These are phyloP conservation scores for Dichomitus squalens DNA, from an alignment of 1,284 basidiomycete genomes.

Conservation along the genomic window DNA sequence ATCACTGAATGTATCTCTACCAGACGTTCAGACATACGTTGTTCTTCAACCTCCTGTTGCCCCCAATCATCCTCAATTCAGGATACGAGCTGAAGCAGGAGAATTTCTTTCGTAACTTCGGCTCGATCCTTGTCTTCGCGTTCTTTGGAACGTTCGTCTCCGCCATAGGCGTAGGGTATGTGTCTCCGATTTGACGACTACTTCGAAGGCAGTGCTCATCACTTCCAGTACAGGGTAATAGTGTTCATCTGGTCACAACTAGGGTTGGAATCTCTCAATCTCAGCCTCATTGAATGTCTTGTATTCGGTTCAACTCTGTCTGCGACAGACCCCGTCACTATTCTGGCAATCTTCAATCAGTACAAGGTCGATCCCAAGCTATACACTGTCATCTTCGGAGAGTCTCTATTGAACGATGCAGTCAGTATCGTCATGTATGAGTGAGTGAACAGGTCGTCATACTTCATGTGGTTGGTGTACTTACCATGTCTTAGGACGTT, in stretches of 20 bases:
- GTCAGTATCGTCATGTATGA: constrained; percentile 99
- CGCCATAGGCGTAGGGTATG: constrained; percentile 93
- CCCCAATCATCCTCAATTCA: constrained; percentile 97
- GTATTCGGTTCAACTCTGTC: constrained; percentile 96
- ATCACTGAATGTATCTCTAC: neutral
- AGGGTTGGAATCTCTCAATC: constrained; percentile 82
- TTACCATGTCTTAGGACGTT: constrained; percentile 58
- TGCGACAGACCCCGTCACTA: constrained; percentile 98
- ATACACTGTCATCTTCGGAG: constrained; percentile 98
- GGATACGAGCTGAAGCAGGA: constrained; percentile 98
- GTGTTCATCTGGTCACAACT: constrained; percentile 95
- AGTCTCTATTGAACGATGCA: constrained; percentile 96
- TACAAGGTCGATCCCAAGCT: constrained; percentile 99
- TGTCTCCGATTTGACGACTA: constrained; percentile 13
- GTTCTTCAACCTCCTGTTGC: constrained; percentile 97
- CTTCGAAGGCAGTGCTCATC: constrained; percentile 37
- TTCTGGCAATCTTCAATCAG: constrained; percentile 98
- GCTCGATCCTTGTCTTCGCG: constrained; percentile 95
- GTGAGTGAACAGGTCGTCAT: constrained; percentile 59
- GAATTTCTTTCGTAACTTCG: constrained; percentile 98
- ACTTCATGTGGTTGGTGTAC: neutral
- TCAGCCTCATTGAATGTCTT: constrained; percentile 89
- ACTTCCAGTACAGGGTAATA: constrained; percentile 72
- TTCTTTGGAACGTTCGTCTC: constrained; percentile 97
- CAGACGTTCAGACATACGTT: constrained; percentile 97